Evolutionary conservation across 75 land plant genomes (phyloP), one percentile per base, ranked within the genome.

Genomic region (Ceratopteris richardii): DNA sequence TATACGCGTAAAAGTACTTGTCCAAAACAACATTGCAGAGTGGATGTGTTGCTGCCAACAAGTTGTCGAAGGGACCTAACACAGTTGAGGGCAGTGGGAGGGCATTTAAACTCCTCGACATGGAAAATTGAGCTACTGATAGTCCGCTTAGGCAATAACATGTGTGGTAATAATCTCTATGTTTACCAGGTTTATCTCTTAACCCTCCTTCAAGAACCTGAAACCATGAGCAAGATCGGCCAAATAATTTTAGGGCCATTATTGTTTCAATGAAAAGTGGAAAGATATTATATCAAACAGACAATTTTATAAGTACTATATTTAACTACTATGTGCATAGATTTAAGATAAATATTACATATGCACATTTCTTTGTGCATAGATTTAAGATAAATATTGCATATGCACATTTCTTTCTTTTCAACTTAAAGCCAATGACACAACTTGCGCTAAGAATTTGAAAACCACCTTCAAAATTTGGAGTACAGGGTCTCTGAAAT

Each of bases 71-170:
- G 11, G 96, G 83, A 19, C 98, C 98, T 1, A 81, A 41, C 18
- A 94, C 83, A 7, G 76, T 84, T 17, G 33, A 42, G 5, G 87
- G 82, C 24, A 75, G 62, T 13, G 98, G 98, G 10, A 83, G 67
- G 33, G 63, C 60, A 33, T 60, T 69, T 21, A 44, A 57, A 24
- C 72, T 66, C 43, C 64, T 67, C 27, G 75, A 63, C 39, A 66
- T 58, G 73, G 74, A 68, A 69, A 79, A 51, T 62, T 94, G 98
- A 33, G 37, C 37, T 33, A 33, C 9, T 33, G 37, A 33, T 33
- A 33, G 37, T 33, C 37, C 98, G 47, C 98, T 93, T 9, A 89
- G 77, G 61, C 91, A 89, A 61, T 93, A 93, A 63, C 98, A 93
- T 21, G 96, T 79, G 67, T 89, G 98, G 44, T 93, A 93, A 57